Base-by-base conservation (phyloP, 148 eudicot species). In the Talinum fruticosum region DNA sequence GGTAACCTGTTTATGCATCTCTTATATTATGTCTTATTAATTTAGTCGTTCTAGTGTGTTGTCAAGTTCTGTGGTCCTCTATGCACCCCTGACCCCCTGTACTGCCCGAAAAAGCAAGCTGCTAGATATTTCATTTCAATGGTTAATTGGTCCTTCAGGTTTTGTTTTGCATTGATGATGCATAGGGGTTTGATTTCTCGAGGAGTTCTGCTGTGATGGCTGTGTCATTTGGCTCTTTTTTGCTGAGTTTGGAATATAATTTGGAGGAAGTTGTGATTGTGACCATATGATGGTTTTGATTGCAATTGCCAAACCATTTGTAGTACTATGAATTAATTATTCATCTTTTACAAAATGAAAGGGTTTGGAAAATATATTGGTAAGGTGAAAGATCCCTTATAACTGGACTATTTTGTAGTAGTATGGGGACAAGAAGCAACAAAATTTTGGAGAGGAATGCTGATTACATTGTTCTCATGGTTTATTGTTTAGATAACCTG, bases 1-100 rank as follows among this genome's bases (percentile, higher is more conserved):
- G 90, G 85, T 84, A 83, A 80, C 86, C 78, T 68, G 66, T 79
- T 82, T 29, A 19, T 38, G 74, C 30, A 66, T 57, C 36, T 71
- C 19, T 71, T 71, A 30, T 49, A 57, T 3, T 33, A 51, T 72
- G 23, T 49, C 13, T 76, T 14, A 41, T 10, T 47, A 45, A 51
- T 68, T 36, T 26, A 29, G 7, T 45, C 32, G 15, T 13, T 24
- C n/a, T 35, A 2, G 23, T 16, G 21, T 10, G 23, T 2, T 53
- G 6, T 36, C 12, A 51, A 36, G 24, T 21, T 18, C n/a, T n/a
- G 24, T 33, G 24, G 41, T 54, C 0, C 62, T 23, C 6, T 54
- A 12, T 54, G 62, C 1, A 54, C 19, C 21, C 26, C 26, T 18
- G 26, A 54, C 26, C 18, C 6, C 26, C 6, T n/a, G 26, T 21